phyloP scores from a whole-genome alignment of 768 basidiomycete genomes.

The Amanita rimosa region DNA sequence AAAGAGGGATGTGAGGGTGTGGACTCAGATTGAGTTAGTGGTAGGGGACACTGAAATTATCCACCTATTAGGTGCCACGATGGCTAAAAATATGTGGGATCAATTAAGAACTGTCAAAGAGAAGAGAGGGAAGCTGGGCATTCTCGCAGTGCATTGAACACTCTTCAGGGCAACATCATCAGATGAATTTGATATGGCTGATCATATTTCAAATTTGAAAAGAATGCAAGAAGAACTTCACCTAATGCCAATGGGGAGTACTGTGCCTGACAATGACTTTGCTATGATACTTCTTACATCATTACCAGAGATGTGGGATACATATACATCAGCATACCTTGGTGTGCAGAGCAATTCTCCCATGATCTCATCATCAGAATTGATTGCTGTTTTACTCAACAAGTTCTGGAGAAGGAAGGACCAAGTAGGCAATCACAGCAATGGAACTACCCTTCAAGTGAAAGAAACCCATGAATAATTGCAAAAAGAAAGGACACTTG shows the following conservation, averaged over 20 bases:
- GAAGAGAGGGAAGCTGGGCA: too few species aligned
- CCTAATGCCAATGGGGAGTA: slow-evolving; percentile 13
- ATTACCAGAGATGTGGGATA: slow-evolving; percentile 18
- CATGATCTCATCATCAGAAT: too few species aligned
- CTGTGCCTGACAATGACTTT: slow-evolving; percentile 18
- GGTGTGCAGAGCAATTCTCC: slow-evolving; percentile 13
- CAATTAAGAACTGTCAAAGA: slow-evolving; percentile 17
- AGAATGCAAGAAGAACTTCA: slow-evolving; percentile 17
- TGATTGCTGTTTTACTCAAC: slow-evolving; percentile 11
- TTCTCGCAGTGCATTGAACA: slow-evolving; percentile 12
- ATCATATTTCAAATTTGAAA: slow-evolving; percentile 15
- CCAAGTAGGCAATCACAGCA: too few species aligned
- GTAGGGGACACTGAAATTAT: slow-evolving; percentile 16
- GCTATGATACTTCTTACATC: too few species aligned
- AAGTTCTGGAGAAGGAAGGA: too few species aligned
- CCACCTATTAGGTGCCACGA: slow-evolving; percentile 14
- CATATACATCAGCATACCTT: slow-evolving; percentile 9
- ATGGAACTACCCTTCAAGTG: background rate
- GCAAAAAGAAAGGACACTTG: too few species aligned
- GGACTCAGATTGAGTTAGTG: slow-evolving; percentile 13
- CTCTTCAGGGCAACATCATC: slow-evolving; percentile 14
- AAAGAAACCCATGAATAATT: too few species aligned
- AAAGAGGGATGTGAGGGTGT: slow-evolving; percentile 12
- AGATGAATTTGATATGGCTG: slow-evolving; percentile 17
- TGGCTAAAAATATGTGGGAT: slow-evolving; percentile 16